A percentile compares a stretch with the other conserved stretches of the same genome.
These are phyloP conservation scores for Septoria petroselini DNA, from an alignment of 2,329 filamentous ascomycete genomes.

Conservation along the genomic window DNA sequence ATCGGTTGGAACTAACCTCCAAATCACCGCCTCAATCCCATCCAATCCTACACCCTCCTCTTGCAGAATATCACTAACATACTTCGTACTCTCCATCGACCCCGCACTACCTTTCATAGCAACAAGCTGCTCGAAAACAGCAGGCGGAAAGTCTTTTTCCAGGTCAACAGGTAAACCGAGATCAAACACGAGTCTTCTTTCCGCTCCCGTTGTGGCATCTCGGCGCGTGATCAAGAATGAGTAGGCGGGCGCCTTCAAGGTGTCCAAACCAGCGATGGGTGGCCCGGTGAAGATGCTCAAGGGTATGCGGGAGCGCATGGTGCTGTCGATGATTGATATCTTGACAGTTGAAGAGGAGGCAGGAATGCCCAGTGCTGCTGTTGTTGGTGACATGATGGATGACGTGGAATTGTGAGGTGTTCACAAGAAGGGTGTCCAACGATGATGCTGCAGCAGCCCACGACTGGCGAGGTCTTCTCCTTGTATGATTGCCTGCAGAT, in stretches of 20 bases:
- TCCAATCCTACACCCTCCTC: constrained; percentile 32
- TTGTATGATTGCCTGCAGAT: background rate
- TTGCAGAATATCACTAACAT: constrained; percentile 40
- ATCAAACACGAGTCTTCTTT: background rate
- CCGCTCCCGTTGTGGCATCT: background rate
- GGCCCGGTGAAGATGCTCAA: constrained; percentile 2
- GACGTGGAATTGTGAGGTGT: too few species aligned
- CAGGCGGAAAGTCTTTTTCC: constrained; percentile 5
- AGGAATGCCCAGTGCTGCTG: background rate
- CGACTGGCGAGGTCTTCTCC: background rate
- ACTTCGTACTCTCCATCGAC: constrained; percentile 40
- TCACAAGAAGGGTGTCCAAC: too few species aligned
- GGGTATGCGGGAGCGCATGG: constrained; percentile 1
- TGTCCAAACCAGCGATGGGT: background rate
- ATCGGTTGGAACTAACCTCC: constrained; percentile 19
- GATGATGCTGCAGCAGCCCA: too few species aligned
- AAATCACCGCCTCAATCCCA: constrained; percentile 36
- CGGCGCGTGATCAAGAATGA: constrained; percentile 3
- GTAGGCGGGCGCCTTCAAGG: background rate
- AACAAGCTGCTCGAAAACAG: background rate
- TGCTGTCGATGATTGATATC: constrained; percentile 9
- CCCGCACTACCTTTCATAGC: constrained; percentile 6
- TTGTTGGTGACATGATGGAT: background rate
- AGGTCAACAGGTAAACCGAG: constrained; percentile 7
- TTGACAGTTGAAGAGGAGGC: constrained; percentile 5